Base-by-base conservation (phyloP, 768 basidiomycete species). In the Xanthoconium stramineum region DNA sequence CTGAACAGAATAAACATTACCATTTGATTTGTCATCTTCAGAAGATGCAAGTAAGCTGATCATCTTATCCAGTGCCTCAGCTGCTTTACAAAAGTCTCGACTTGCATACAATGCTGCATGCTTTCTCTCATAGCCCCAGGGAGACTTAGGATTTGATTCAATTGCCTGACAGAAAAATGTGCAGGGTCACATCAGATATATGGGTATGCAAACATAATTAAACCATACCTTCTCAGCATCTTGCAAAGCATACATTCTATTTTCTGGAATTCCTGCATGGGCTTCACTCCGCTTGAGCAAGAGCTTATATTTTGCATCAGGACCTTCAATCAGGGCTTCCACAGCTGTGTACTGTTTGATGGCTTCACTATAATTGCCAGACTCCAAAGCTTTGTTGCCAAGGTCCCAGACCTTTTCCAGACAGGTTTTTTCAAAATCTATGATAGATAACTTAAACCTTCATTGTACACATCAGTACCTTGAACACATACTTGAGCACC, bases 201-300 rank as follows among this genome's bases (percentile, higher is more conserved):
- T 6, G 14, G 8, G 42, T 3, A 11, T 17, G 32, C 1, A 42
- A 37, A 17, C 7, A 14, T 29, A 12, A 37, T n/a, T 4, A n/a
- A n/a, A n/a, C n/a, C n/a, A 17, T 50, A 62, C 61, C 30, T 62
- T 53, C 6, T 62, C 48, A 43, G 61, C 61, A 50, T 66, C 65
- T 39, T n/a, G 32, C 44, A 58, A 30, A 5, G 57, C 64, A 4
- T 30, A 2, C 2, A 6, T 4, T 55, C 48, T 61, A 24, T 57
- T 53, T 28, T 8, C 48, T 9, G 10, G n/a, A 40, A 39, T 35
- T n/a, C 45, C 3, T 4, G 33, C 24, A 28, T 61, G 30, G 11
- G 61, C 65, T 29, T 35, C 9, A 6, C 64, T 63, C 7, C 64
- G 47, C 19, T 65, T 65, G n/a, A 58, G 47, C 6, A 66, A 33